Percentiles rank a stretch among this genome's conserved stretches.
Evolutionary conservation across 495 filamentous ascomycete species (phyloP).

Genomic region (Daldinia decipiens): DNA sequence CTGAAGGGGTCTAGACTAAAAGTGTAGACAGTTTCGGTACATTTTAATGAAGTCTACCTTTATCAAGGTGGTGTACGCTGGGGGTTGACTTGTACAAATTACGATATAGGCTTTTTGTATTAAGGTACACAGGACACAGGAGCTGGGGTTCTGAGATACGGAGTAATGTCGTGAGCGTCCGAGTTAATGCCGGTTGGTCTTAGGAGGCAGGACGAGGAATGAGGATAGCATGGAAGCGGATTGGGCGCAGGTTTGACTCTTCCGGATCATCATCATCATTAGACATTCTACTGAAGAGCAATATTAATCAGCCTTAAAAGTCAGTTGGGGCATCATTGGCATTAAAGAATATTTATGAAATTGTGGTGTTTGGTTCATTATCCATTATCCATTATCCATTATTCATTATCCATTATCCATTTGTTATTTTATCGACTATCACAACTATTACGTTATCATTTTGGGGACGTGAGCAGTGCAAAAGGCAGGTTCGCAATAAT

Average conservation of each 20-base stretch:
- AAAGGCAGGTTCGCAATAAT: conserved; percentile 7
- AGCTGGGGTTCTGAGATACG: conserved; percentile 24
- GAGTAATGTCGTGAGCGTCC: conserved; percentile 28
- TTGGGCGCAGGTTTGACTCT: conserved; percentile 22
- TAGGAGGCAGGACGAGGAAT: conserved; percentile 1
- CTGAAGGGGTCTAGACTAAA: conserved; percentile 18
- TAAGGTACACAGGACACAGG: conserved; percentile 23
- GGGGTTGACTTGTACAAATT: conserved; percentile 42
- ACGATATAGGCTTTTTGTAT: conserved; percentile 44
- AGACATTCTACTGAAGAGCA: conserved; percentile 16
- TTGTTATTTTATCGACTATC: too few species aligned
- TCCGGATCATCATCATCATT: conserved; percentile 22
- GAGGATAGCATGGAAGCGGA: conserved; percentile 15
- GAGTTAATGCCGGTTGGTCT: conserved; percentile 17
- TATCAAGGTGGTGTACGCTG: conserved; percentile 16
- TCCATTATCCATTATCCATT: too few species aligned
- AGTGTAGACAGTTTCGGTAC: conserved; percentile 34
- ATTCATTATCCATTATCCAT: too few species aligned
- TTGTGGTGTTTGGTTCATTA: not conserved
- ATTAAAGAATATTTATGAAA: not conserved
- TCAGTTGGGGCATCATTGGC: not conserved
- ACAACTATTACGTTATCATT: not conserved
- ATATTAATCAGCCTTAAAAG: conserved; percentile 25
- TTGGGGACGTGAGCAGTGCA: not conserved
- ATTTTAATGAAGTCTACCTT: conserved; percentile 34